Base-by-base conservation (phyloP, 805 yeast genomes). In the Wickerhamomyces sydowiorum region DNA sequence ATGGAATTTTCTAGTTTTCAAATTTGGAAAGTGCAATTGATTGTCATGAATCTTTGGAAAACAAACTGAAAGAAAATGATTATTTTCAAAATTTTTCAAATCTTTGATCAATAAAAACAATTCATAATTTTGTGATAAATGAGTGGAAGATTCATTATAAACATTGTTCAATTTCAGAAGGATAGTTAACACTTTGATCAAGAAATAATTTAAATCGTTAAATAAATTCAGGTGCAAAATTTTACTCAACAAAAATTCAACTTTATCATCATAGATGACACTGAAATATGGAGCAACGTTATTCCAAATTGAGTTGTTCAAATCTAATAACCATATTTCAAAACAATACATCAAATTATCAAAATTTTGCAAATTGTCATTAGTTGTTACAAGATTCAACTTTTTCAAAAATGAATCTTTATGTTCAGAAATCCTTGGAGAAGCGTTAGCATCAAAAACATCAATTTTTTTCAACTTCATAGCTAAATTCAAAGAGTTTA, bases 121-220 rank as follows among this genome's bases (percentile, higher is more conserved):
- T 19, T 38, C 42, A 10, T 14, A 6, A 10, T 13, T 34, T 29
- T 19, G 36, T 25, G 14, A 25, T 30, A 12, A 17, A 20, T 32
- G 35, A 32, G 35, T 32, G 18, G 35, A 32, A 14, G 32, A 35
- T 13, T 44, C 39, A 28, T 52, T 48, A 12, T 41, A 37, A 8
- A 51, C 29, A 20, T 46, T 45, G 43, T 53, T 54, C 36, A 54
- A 39, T 25, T 41, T 48, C 28, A 52, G 28, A 24, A 54, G 15
- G 7, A 47, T 46, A 12, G 38, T 45, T 10, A 48, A 32, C 3
- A 50, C 42, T 35, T 40, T 36, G 20, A 51, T 42, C 21, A 51
- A 20, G 36, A 46, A 44, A 39, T 51, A 54, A 38, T 47, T 53
- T 36, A 50, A 37, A 30, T 51, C 56, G 32, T 54, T 52, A 39